Evolutionary conservation across 495 filamentous ascomycete genomes (phyloP).

Genomic region (Daldinia caldariorum): DNA sequence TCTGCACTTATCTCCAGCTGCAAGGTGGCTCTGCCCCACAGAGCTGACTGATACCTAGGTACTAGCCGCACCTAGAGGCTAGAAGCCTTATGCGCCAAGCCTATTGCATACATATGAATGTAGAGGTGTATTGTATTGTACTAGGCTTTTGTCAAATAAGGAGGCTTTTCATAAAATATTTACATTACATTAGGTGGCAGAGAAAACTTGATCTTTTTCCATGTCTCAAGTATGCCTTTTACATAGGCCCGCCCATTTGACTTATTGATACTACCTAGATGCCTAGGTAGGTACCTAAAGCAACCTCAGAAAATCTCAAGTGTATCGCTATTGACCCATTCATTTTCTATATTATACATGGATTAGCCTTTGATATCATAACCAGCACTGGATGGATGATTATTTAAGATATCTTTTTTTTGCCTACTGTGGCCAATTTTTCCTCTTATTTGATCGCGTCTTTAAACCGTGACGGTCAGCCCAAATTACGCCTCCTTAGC

Average conservation of each 20-base stretch:
- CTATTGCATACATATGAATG: neutral
- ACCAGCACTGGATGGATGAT: constrained; percentile 2
- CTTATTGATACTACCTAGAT: neutral
- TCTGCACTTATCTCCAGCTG: neutral
- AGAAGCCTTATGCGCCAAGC: neutral
- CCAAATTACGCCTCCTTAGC: constrained; percentile 47
- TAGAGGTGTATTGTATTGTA: neutral
- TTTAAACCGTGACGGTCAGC: neutral
- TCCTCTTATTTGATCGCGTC: neutral
- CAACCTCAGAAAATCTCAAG: neutral
- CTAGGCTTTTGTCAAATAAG: neutral
- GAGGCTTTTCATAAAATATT: neutral
- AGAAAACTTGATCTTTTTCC: neutral
- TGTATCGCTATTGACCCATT: constrained; percentile 13
- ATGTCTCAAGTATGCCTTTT: neutral
- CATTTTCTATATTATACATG: constrained; percentile 18
- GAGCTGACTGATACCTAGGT: neutral
- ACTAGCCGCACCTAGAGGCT: neutral
- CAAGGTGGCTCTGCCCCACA: constrained; percentile 2
- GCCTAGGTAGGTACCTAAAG: no score
- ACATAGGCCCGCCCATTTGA: neutral
- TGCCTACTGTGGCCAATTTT: neutral
- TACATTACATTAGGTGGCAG: no score
- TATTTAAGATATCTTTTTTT: neutral
- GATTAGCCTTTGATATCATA: constrained; percentile 4